A percentile compares a stretch with the other conserved stretches of the same genome.
phyloP scores from a whole-genome alignment of 2,329 filamentous ascomycete species.

The Penicillium sp. region DNA sequence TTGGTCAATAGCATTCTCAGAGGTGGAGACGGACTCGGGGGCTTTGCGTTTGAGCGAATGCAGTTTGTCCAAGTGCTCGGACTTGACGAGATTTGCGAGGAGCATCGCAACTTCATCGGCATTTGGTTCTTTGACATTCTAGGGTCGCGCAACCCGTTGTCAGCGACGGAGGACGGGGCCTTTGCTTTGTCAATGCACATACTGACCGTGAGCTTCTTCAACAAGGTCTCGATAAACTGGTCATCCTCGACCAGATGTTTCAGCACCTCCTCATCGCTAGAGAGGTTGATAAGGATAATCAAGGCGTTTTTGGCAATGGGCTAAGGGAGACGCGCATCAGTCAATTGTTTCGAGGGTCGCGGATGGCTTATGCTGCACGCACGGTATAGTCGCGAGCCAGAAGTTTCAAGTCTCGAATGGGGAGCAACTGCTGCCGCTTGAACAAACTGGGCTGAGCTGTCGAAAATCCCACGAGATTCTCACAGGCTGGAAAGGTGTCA shows the following conservation, averaged over 20 bases:
- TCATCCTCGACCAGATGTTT: slow-evolving; percentile 73
- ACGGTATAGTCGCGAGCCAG: slow-evolving; percentile 80
- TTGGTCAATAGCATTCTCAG: slow-evolving; percentile 77
- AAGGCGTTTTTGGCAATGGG: slow-evolving; percentile 90
- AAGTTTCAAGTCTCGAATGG: slow-evolving; percentile 83
- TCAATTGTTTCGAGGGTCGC: slow-evolving; percentile 2
- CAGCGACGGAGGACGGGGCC: too few relatives aligned
- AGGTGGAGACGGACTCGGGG: slow-evolving; percentile 68
- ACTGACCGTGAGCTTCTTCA: slow-evolving; percentile 73
- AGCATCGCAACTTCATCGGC: slow-evolving; percentile 88
- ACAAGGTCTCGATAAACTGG: slow-evolving; percentile 70
- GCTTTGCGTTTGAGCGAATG: slow-evolving; percentile 65
- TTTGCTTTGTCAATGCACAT: slow-evolving; percentile 29
- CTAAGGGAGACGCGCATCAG: slow-evolving; percentile 42
- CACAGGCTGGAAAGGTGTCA: slow-evolving; percentile 64
- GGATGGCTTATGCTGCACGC: slow-evolving; percentile 34
- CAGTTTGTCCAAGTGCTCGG: slow-evolving; percentile 67
- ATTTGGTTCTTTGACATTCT: slow-evolving; percentile 65
- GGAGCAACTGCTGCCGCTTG: slow-evolving; percentile 73
- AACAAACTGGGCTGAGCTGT: slow-evolving; percentile 76
- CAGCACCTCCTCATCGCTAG: slow-evolving; percentile 75
- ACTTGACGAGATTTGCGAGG: slow-evolving; percentile 86
- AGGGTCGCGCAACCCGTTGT: not conserved
- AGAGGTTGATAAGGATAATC: slow-evolving; percentile 74
- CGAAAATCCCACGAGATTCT: slow-evolving; percentile 81